A percentile compares a stretch with the other conserved stretches of the same genome.
phyloP scores from a whole-genome alignment of 140 eudicot species.

The Eryngium alpinum region DNA sequence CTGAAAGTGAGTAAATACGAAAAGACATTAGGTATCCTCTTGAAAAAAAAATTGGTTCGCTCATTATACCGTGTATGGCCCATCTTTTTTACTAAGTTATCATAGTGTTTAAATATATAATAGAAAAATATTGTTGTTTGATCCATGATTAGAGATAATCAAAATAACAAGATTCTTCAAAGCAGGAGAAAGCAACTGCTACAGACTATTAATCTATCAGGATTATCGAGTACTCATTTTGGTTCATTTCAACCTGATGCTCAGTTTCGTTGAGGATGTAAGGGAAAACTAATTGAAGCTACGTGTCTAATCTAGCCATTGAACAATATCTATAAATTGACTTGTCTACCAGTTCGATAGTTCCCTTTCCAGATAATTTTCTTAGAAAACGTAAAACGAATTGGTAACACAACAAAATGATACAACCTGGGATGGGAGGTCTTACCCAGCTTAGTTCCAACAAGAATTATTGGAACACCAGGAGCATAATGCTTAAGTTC shows the following conservation, averaged over 20 bases:
- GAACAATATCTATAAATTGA: not conserved
- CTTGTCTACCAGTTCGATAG: not conserved
- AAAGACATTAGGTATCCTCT: no score
- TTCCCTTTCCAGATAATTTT: not conserved
- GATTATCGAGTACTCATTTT: not conserved
- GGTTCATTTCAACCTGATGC: not conserved
- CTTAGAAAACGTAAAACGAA: not conserved
- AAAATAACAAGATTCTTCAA: not conserved
- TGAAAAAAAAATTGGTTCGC: not conserved
- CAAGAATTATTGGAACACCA: conserved; percentile 44
- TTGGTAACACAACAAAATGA: not conserved
- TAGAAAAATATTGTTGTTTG: no score
- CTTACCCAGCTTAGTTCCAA: conserved; percentile 42
- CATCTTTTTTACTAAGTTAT: not conserved
- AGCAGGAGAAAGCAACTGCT: no score
- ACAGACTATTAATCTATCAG: not conserved
- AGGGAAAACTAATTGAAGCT: no score
- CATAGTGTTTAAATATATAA: no score
- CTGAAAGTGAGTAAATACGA: conserved; percentile 15
- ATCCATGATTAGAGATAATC: not conserved
- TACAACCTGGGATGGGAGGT: not conserved
- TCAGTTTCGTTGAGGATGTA: not conserved
- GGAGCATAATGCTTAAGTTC: conserved; percentile 47
- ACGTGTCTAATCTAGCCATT: no score
- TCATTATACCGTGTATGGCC: not conserved